Base-by-base conservation (phyloP, 805 yeast genomes). In the Saccharomycopsis schoenii region DNA sequence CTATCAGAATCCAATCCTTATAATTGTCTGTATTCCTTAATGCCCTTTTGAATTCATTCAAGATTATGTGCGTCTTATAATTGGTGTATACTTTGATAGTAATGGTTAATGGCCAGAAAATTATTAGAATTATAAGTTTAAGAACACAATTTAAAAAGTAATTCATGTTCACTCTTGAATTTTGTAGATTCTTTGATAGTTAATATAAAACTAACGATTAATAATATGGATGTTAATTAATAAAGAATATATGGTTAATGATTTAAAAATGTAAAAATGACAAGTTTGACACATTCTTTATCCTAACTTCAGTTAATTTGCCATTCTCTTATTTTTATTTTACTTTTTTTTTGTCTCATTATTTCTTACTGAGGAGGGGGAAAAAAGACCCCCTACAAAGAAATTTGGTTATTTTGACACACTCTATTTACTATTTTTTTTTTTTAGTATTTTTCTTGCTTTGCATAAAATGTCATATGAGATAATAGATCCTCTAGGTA, bases 1-100 rank as follows among this genome's bases (percentile, higher is more conserved):
- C 84, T 21, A 73, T 77, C 21, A 71, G 73, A 64, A 80, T 84
- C 93, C 96, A 93, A 61, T 88, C 93, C 47, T 79, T 82, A 70
- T 83, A 88, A 19, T 80, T 78, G 52, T 77, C 74, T 19, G 86
- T 85, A 21, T 73, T 73, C n/a, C 57, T 19, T 3, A 62, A 47
- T 11, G 59, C 58, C 17, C 25, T 36, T 40, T 62, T 62, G 24
- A 60, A 52, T n/a, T 29, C 24, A 15, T 41, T 19, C 19, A 63
- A 25, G 14, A 51, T 43, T 12, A 42, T 19, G 55, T 58, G 59
- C 11, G 58, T 61, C 37, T 41, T 50, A 52, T 55, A 57, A 47
- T 61, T 63, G 40, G 58, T 58, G 37, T 63, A 63, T n/a, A 60
- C 42, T 47, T 63, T 63, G 54, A 60, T 56, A 1, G 61, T 36